Conservation (phyloP, 2,329 filamentous ascomycete species). For the Albophoma yamanashiensis region DNA sequence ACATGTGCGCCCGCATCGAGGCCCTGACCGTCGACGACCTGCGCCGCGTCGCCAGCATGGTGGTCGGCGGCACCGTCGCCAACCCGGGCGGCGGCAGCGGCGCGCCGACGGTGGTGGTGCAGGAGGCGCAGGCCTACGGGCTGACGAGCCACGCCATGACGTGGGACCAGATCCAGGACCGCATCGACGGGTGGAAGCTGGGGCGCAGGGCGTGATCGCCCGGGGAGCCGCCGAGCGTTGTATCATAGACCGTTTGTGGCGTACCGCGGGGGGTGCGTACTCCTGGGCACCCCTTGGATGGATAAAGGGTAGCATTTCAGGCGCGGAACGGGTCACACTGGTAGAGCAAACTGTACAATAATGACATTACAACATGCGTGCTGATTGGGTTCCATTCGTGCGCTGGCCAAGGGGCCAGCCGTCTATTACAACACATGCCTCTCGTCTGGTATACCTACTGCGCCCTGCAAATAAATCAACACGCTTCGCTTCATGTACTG, state of each 20-base stretch:
- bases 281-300: neutral
- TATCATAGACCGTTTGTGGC: neutral
- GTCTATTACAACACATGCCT: neutral
- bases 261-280: neutral
- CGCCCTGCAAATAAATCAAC: neutral
- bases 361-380: neutral
- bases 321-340: neutral
- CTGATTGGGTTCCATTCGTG: neutral
- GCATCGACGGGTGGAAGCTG: slow-evolving; percentile 74
- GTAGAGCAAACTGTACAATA: neutral
- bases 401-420: neutral
- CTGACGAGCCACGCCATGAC: slow-evolving; percentile 56
- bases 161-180: slow-evolving; percentile 85
- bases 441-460: neutral
- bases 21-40: slow-evolving; percentile 70
- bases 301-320: neutral
- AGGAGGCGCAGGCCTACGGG: slow-evolving; percentile 73
- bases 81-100: slow-evolving; percentile 74
- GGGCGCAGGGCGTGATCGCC: slow-evolving; percentile 36
- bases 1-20: slow-evolving; percentile 89
- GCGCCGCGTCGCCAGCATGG: slow-evolving; percentile 64
- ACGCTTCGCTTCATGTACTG: neutral
- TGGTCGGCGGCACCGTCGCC: slow-evolving; percentile 66
- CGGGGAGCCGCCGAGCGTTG: neutral
- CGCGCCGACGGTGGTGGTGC: slow-evolving; percentile 85